Percentiles rank a stretch among this genome's conserved stretches.
These are phyloP conservation scores for Conticribra guillardii DNA, from an alignment of 108 stramenopile species.

Conservation along the genomic window DNA sequence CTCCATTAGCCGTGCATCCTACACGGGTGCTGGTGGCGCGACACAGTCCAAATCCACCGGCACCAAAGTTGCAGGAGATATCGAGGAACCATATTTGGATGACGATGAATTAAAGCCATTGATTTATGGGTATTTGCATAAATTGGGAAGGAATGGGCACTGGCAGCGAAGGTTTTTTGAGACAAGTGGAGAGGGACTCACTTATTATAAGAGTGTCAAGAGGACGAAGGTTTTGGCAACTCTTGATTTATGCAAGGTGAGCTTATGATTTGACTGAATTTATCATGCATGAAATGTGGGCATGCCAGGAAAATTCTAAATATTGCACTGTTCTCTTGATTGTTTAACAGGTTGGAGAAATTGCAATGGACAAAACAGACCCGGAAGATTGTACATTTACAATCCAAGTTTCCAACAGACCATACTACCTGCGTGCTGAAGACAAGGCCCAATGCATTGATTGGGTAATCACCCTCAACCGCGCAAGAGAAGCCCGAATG, in stretches of 20 bases:
- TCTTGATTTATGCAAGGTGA: constrained; percentile 81
- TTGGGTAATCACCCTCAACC: constrained; percentile 88
- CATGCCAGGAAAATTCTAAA: no score
- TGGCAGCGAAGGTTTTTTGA: constrained; percentile 99
- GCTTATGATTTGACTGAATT: constrained; percentile 4
- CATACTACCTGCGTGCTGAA: constrained; percentile 80
- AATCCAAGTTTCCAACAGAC: constrained; percentile 79
- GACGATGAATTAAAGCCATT: constrained; percentile 52
- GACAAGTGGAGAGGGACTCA: constrained; percentile 92
- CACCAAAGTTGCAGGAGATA: neutral
- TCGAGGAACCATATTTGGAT: constrained; percentile 33
- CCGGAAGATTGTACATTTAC: constrained; percentile 67
- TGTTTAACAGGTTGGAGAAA: constrained; percentile 68
- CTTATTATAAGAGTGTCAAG: constrained; percentile 96
- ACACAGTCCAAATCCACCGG: neutral
- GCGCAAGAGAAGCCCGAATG: constrained; percentile 83
- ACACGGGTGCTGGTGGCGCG: neutral
- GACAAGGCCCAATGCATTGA: constrained; percentile 74
- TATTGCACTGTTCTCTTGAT: no score
- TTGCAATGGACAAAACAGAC: constrained; percentile 70
- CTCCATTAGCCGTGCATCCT: constrained; percentile 9
- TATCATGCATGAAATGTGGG: no score
- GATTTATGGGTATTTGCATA: constrained; percentile 93
- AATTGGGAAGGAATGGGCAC: constrained; percentile 93
- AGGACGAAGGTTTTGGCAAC: constrained; percentile 88